A percentile compares a stretch with the other conserved stretches of the same genome.
These are phyloP conservation scores for Mucor plumbeus DNA, from an alignment of 371 early-diverging fungal genomes.

Conservation along the genomic window DNA sequence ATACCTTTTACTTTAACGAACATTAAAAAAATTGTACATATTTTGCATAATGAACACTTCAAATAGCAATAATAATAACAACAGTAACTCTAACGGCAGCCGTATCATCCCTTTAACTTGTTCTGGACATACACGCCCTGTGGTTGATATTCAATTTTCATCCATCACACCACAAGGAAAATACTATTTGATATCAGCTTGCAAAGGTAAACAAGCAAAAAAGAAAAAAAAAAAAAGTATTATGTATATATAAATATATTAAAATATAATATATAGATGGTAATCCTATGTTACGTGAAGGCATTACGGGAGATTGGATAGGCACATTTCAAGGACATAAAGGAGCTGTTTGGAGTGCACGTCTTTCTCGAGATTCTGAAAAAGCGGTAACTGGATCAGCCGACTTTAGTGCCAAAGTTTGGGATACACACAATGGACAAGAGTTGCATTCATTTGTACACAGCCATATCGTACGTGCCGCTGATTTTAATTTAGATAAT, in stretches of 20 bases:
- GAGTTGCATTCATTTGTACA: conserved; percentile 74
- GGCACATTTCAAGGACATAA: conserved; percentile 89
- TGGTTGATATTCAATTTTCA: conserved; percentile 86
- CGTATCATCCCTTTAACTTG: conserved; percentile 78
- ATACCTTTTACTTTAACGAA: not conserved
- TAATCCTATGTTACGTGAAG: conserved; percentile 85
- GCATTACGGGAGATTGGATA: conserved; percentile 90
- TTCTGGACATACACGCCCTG: conserved; percentile 88
- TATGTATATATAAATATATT: no score
- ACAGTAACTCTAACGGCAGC: conserved; percentile 1
- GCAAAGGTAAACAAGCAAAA: conserved; percentile 91
- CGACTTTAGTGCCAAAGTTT: conserved; percentile 89
- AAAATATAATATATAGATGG: conserved; percentile 59
- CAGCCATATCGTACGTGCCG: conserved; percentile 82
- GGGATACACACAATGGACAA: conserved; percentile 81
- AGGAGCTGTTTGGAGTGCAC: conserved; percentile 91
- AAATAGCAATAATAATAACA: not conserved
- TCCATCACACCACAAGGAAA: conserved; percentile 65
- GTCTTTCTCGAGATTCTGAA: conserved; percentile 72
- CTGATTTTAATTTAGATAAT: conserved; percentile 74
- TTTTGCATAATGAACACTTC: conserved; percentile 14
- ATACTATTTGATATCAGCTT: conserved; percentile 85
- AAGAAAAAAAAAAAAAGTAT: no score
- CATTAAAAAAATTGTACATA: conserved; percentile 4
- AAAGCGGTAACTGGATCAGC: conserved; percentile 88